These are phyloP conservation scores for Pyrenochaeta sp. DNA, from an alignment of 2,329 filamentous ascomycete genomes.

Conservation along the genomic window DNA sequence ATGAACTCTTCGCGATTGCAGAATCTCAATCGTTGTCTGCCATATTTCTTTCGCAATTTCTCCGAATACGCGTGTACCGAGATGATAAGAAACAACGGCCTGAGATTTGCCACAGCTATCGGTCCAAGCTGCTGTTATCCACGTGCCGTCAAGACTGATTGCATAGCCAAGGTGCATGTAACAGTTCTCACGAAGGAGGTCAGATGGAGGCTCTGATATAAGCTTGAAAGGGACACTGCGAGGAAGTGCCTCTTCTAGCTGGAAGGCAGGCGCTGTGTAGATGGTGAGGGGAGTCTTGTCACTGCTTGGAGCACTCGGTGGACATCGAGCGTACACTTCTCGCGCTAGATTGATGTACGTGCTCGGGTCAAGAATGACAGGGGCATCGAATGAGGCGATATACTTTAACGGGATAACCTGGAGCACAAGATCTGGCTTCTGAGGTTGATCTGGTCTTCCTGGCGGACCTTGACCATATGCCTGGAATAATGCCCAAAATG, in stretches of 20 bases:
- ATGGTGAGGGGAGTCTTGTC: slow-evolving; percentile 58
- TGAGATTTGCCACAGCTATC: slow-evolving; percentile 79
- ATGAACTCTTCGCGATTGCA: slow-evolving; percentile 73
- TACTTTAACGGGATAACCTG: slow-evolving; percentile 76
- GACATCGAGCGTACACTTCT: slow-evolving; percentile 81
- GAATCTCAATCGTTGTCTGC: slow-evolving; percentile 78
- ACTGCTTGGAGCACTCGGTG: slow-evolving; percentile 51
- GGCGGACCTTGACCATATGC: slow-evolving; percentile 64
- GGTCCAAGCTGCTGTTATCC: slow-evolving; percentile 83
- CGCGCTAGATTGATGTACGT: slow-evolving; percentile 72
- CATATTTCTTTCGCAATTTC: slow-evolving; percentile 80
- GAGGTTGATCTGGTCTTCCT: slow-evolving; percentile 43
- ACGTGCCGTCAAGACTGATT: slow-evolving; percentile 76
- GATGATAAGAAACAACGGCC: slow-evolving; percentile 75
- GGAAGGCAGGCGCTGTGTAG: slow-evolving; percentile 72
- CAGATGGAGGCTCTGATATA: slow-evolving; percentile 71
- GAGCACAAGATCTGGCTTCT: slow-evolving; percentile 71
- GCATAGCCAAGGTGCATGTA: slow-evolving; percentile 84
- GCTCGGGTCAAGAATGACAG: slow-evolving; percentile 68
- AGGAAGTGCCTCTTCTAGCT: slow-evolving; percentile 75
- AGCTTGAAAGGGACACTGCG: slow-evolving; percentile 80
- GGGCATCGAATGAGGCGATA: slow-evolving; percentile 69
- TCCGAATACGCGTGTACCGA: slow-evolving; percentile 68
- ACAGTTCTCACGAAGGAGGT: slow-evolving; percentile 79
- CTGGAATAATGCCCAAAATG: slow-evolving; percentile 77